Base-by-base conservation (phyloP, 2,329 filamentous ascomycete genomes). In the Arthrobotrys sinensis region DNA sequence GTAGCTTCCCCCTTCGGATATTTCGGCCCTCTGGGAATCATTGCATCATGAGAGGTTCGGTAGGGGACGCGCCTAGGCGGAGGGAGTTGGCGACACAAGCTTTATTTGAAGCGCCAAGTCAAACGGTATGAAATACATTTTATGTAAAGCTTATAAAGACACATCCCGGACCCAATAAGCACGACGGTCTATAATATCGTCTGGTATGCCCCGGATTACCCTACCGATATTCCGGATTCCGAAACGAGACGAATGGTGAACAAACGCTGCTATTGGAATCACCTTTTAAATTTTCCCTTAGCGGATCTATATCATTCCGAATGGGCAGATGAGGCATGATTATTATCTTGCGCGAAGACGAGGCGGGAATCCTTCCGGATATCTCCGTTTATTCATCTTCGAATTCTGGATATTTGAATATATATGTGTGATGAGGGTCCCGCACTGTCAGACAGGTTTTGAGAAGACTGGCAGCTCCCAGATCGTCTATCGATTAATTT, bases 101-200 rank as follows among this genome's bases (percentile, higher is more conserved):
- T 60, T 69, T 69, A 60, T 48, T 69, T 60, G 65, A 69, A 69
- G 65, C 52, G 65, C 65, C 65, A 60, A 69, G 65, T 69, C 65
- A 60, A 60, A 60, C 65, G 16, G 19, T 57, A 38, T 12, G 40
- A 24, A 48, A 6, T 7, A 21, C 34, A 12, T 16, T 24, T 57
- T 40, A 67, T 32, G 55, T 60, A 43, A 43, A 32, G 50, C 28
- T 53, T 32, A 53, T 53, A 21, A 53, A 40, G n/a, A 43, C 28
- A 43, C 32, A 6, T 21, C 19, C 34, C 48, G 16, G 21, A 43
- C 36, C 19, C 21, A 43, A 67, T 67, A 53, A 36, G n/a, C 43
- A 45, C 14, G 48, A 5, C 19, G n/a, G 21, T 53, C 14, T 67
- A 67, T 67, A 67, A 16, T 32, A 24, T 28, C 21, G n/a, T 16